Percentiles rank a stretch among this genome's conserved stretches.
Evolutionary conservation across 2,329 filamentous ascomycete species (phyloP).

Genomic region (Alternaria novae-zelandiae): DNA sequence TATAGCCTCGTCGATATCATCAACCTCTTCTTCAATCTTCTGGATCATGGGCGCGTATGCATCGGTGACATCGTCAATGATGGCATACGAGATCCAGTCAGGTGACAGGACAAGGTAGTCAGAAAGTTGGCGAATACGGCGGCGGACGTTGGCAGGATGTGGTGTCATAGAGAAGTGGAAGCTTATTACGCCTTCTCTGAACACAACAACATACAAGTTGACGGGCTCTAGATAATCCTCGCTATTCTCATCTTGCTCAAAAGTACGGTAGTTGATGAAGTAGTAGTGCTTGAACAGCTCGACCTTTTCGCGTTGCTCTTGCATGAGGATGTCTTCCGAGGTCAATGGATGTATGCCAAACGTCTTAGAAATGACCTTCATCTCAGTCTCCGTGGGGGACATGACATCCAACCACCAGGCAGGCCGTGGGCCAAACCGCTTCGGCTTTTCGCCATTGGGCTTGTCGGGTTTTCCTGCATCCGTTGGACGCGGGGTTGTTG

Average conservation of each 20-base stretch:
- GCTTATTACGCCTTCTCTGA: conserved; percentile 91
- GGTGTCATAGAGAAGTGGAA: conserved; percentile 98
- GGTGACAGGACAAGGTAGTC: conserved; percentile 93
- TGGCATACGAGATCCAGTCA: conserved; percentile 98
- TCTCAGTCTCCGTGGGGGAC: conserved; percentile 89
- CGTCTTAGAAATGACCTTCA: conserved; percentile 89
- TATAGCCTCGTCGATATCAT: conserved; percentile 94
- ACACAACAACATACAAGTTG: conserved; percentile 97
- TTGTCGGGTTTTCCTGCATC: conserved; percentile 24
- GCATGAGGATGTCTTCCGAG: conserved; percentile 94
- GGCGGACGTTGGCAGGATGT: conserved; percentile 92
- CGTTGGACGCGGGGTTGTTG: conserved; percentile 60
- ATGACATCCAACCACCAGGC: conserved; percentile 97
- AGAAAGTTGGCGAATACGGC: conserved; percentile 88
- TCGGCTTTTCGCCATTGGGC: conserved; percentile 41
- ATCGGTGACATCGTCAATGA: conserved; percentile 98
- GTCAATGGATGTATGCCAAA: conserved; percentile 97
- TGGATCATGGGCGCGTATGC: conserved; percentile 93
- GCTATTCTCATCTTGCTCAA: conserved; percentile 90
- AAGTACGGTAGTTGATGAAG: conserved; percentile 97
- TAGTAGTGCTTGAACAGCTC: conserved; percentile 98
- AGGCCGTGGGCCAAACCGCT: conserved; percentile 74
- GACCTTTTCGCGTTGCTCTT: conserved; percentile 97
- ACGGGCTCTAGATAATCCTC: conserved; percentile 93
- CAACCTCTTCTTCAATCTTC: conserved; percentile 92